A percentile compares a stretch with the other conserved stretches of the same genome.
phyloP scores from a whole-genome alignment of 75 land plant genomes.

The Gnetum montanum region DNA sequence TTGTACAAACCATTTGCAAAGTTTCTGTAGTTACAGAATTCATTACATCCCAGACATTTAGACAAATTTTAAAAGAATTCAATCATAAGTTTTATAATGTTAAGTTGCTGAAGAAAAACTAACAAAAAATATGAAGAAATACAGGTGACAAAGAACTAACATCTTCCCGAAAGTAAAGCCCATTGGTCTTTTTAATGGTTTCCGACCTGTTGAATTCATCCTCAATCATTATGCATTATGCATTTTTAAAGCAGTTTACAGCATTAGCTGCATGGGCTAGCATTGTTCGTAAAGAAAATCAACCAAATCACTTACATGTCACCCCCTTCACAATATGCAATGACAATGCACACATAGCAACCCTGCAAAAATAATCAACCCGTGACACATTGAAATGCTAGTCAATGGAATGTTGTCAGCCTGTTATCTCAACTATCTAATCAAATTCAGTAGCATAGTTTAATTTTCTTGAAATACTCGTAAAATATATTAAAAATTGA shows the following conservation, averaged over 20 bases:
- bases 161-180: slow-evolving; percentile 82
- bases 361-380: slow-evolving; percentile 50
- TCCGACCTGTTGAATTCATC: slow-evolving; percentile 60
- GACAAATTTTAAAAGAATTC: background rate
- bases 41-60: too few relatives aligned
- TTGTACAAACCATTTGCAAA: slow-evolving; percentile 58
- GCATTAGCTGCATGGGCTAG: background rate
- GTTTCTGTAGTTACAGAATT: slow-evolving; percentile 53
- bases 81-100: background rate
- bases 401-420: too few relatives aligned
- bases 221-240: too few relatives aligned
- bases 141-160: slow-evolving; percentile 23
- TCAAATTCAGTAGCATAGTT: too few relatives aligned
- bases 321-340: slow-evolving; percentile 96
- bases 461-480: too few relatives aligned
- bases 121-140: background rate
- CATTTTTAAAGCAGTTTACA: background rate
- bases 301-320: slow-evolving; percentile 70
- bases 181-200: slow-evolving; percentile 73
- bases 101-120: too few relatives aligned
- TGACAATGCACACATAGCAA: slow-evolving; percentile 95
- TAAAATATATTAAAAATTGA: too few relatives aligned
- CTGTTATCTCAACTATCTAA: background rate
- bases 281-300: background rate
- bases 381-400: too few relatives aligned